Conservation (phyloP, 75 land plant genomes). For the Sequoia sempervirens region DNA sequence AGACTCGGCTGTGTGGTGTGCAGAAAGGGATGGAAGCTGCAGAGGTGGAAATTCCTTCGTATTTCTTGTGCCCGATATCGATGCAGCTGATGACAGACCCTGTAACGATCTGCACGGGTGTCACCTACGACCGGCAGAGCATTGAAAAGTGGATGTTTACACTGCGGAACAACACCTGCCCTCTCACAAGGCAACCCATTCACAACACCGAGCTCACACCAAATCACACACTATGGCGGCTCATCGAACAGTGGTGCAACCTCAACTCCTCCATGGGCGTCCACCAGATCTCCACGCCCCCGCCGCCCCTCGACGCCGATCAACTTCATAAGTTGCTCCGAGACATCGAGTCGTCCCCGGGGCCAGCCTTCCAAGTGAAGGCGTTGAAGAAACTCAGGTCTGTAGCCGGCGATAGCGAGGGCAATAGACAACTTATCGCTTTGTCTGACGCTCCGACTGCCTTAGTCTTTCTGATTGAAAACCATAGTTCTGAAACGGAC, state of each 20-base stretch:
- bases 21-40: background rate
- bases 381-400: constrained; percentile 31
- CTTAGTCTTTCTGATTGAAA: constrained; percentile 14
- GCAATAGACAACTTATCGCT: constrained; percentile 34
- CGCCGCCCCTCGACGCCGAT: constrained; percentile 27
- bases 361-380: background rate
- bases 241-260: constrained; percentile 55
- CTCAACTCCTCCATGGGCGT: constrained; percentile 16
- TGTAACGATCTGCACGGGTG: constrained; percentile 54
- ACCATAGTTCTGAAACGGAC: background rate
- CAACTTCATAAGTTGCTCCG: background rate
- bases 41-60: constrained; percentile 36
- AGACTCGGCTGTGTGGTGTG: background rate
- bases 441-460: constrained; percentile 33
- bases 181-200: constrained; percentile 41
- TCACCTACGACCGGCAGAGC: constrained; percentile 58
- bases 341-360: background rate
- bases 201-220: constrained; percentile 39
- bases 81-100: constrained; percentile 58
- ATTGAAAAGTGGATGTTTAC: constrained; percentile 52
- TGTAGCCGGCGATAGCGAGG: constrained; percentile 42
- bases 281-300: constrained; percentile 57
- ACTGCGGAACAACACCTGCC: constrained; percentile 28
- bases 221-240: constrained; percentile 58
- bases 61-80: constrained; percentile 55